A percentile compares a stretch with the other conserved stretches of the same genome.
These are phyloP conservation scores for Pseudocercospora cruenta DNA, from an alignment of 2,329 filamentous ascomycete genomes.

Conservation along the genomic window DNA sequence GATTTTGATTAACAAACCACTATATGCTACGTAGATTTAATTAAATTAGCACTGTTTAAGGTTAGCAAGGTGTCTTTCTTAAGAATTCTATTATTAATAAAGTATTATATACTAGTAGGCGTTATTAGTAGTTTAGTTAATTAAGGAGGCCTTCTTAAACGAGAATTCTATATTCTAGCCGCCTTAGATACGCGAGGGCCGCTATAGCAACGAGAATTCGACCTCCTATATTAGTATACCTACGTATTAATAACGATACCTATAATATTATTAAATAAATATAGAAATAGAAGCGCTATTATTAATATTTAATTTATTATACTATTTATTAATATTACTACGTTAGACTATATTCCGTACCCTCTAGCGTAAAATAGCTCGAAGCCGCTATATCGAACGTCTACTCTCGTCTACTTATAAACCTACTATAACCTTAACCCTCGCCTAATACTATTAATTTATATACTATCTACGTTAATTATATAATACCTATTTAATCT, in stretches of 20 bases:
- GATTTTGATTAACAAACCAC: not conserved
- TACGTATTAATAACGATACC: not conserved
- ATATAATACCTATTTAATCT: not conserved
- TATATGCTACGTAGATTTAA: not conserved
- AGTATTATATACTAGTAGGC: not conserved
- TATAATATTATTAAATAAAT: not conserved
- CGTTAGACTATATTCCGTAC: not conserved
- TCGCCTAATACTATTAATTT: not conserved
- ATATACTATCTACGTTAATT: not conserved
- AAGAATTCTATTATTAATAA: not conserved
- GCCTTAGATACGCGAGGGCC: not conserved
- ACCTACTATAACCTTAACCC: not conserved
- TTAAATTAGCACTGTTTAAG: not conserved
- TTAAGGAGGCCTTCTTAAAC: not conserved
- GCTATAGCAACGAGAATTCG: not conserved
- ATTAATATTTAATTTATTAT: not conserved
- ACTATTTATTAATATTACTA: not conserved
- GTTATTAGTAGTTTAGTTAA: not conserved
- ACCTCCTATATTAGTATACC: not conserved
- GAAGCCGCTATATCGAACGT: not conserved
- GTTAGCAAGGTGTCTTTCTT: not conserved
- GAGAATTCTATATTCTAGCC: not conserved
- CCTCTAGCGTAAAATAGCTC: not conserved
- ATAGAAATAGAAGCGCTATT: not conserved
- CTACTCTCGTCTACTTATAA: not conserved